Evolutionary conservation across 129 eudicot genomes (phyloP).

Genomic region (Logfia minima): DNA sequence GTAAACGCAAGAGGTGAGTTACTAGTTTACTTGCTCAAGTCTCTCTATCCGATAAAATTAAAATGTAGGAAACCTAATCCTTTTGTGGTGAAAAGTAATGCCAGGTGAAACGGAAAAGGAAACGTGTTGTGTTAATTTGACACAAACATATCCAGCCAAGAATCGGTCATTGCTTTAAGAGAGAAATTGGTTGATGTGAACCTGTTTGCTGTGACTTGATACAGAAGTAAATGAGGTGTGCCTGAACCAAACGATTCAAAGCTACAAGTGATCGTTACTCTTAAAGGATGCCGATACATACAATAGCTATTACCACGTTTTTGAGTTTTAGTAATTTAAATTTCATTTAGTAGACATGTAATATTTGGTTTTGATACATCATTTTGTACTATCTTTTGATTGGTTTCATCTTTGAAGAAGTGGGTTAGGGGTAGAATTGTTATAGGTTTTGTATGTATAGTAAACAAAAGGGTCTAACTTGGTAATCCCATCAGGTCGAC

Average conservation of each 20-base stretch:
- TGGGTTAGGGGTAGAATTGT: conserved; percentile 2
- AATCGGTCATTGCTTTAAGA: conserved; percentile 16
- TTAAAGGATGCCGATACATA: conserved; percentile 23
- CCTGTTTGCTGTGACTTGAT: conserved; percentile 18
- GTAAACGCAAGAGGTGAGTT: conserved; percentile 83
- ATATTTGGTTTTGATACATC: background rate
- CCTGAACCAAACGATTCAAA: background rate
- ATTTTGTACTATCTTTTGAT: background rate
- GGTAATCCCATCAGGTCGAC: conserved; percentile 9
- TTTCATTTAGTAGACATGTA: conserved; percentile 4
- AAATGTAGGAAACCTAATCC: conserved; percentile 11
- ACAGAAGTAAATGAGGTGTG: conserved; percentile 20
- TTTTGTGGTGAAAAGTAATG: conserved; percentile 43
- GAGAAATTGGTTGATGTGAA: conserved; percentile 9
- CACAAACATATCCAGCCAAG: conserved; percentile 18
- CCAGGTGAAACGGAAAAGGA: conserved; percentile 57
- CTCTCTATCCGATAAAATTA: background rate
- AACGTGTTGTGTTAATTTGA: conserved; percentile 23
- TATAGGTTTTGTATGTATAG: conserved; percentile 29
- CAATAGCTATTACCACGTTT: conserved; percentile 21
- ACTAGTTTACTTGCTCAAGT: background rate
- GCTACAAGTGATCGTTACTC: conserved; percentile 5
- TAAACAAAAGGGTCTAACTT: conserved; percentile 16
- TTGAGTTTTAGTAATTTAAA: conserved; percentile 15
- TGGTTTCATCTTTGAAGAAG: background rate